These are phyloP conservation scores for Ganoderma sp. DNA, from an alignment of 1,284 basidiomycete genomes.

Conservation along the genomic window DNA sequence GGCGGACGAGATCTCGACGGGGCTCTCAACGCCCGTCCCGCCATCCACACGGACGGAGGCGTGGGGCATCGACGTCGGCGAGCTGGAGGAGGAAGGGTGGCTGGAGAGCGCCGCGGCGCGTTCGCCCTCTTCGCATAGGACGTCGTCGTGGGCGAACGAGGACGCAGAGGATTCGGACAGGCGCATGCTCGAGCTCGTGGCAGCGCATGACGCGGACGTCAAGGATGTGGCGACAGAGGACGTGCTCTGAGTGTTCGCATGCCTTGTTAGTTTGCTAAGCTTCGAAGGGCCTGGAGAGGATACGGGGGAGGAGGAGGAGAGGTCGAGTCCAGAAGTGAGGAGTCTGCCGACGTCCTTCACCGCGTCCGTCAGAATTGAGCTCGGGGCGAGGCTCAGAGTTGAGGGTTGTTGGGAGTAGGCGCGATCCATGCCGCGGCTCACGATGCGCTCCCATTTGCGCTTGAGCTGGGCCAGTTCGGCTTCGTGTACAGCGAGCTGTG, in stretches of 20 bases:
- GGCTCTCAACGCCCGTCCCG: conserved; percentile 30
- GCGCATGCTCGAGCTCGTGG: conserved; percentile 38
- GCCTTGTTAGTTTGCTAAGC: conserved; percentile 16
- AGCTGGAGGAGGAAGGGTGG: background rate
- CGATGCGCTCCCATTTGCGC: conserved; percentile 80
- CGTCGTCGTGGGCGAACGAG: conserved; percentile 47
- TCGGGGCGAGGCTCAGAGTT: conserved; percentile 17
- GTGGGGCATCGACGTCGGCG: background rate
- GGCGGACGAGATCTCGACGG: conserved; percentile 34
- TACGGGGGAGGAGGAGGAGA: conserved; percentile 33
- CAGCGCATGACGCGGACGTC: conserved; percentile 34
- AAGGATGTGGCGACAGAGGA: conserved; percentile 38
- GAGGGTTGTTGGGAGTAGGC: conserved; percentile 32
- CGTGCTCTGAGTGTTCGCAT: conserved; percentile 35
- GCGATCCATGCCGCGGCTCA: conserved; percentile 62
- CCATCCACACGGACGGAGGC: conserved; percentile 28
- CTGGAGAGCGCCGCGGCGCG: conserved; percentile 30
- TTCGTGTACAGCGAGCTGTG: conserved; percentile 72
- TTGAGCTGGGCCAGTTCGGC: conserved; percentile 74
- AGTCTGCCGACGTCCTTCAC: conserved; percentile 64
- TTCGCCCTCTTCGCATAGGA: conserved; percentile 39
- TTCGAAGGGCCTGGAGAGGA: conserved; percentile 14
- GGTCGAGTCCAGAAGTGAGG: conserved; percentile 51
- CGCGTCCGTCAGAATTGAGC: conserved; percentile 41
- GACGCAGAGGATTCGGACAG: conserved; percentile 53